phyloP scores from a whole-genome alignment of 805 yeast genomes.

The Maudiozyma barnettii region DNA sequence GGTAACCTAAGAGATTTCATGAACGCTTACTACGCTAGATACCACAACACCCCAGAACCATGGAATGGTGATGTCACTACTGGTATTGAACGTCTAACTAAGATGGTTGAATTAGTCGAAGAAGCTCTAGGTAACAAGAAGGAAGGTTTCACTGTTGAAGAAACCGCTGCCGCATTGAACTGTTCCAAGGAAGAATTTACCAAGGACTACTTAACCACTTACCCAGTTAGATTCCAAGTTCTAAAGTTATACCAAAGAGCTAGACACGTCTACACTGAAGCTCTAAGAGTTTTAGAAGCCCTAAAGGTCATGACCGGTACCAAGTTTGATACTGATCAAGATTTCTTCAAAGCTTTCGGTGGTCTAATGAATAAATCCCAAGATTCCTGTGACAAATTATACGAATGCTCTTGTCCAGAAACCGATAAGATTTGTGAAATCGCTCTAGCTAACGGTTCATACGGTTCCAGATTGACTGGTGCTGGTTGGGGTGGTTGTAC shows the following conservation, averaged over 20 bases:
- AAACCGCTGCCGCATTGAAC: slow-evolving; percentile 38
- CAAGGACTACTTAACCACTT: slow-evolving; percentile 36
- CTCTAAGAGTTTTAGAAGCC: slow-evolving; percentile 47
- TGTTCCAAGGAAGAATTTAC: slow-evolving; percentile 34
- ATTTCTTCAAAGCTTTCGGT: slow-evolving; percentile 40
- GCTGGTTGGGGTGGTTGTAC: slow-evolving; percentile 76
- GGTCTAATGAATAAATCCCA: slow-evolving; percentile 52
- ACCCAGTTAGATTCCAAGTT: slow-evolving; percentile 46
- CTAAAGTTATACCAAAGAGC: slow-evolving; percentile 49
- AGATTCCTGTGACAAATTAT: slow-evolving; percentile 37
- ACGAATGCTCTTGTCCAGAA: slow-evolving; percentile 48
- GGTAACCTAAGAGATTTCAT: slow-evolving; percentile 60
- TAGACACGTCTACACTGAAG: slow-evolving; percentile 52
- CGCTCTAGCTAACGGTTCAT: slow-evolving; percentile 47
- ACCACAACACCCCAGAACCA: slow-evolving; percentile 18
- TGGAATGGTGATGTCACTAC: slow-evolving; percentile 42
- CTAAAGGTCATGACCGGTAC: slow-evolving; percentile 32
- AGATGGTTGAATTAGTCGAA: slow-evolving; percentile 38
- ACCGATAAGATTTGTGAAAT: slow-evolving; percentile 45
- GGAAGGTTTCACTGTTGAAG: slow-evolving; percentile 42
- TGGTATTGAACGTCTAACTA: slow-evolving; percentile 34
- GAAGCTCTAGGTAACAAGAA: slow-evolving; percentile 31
- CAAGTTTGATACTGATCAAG: slow-evolving; percentile 14
- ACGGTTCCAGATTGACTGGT: slow-evolving; percentile 66
- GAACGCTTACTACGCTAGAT: slow-evolving; percentile 37